Percentiles rank a stretch among this genome's conserved stretches.
Evolutionary conservation across 2,329 filamentous ascomycete species (phyloP).

Genomic region (Seiridium unicorne): DNA sequence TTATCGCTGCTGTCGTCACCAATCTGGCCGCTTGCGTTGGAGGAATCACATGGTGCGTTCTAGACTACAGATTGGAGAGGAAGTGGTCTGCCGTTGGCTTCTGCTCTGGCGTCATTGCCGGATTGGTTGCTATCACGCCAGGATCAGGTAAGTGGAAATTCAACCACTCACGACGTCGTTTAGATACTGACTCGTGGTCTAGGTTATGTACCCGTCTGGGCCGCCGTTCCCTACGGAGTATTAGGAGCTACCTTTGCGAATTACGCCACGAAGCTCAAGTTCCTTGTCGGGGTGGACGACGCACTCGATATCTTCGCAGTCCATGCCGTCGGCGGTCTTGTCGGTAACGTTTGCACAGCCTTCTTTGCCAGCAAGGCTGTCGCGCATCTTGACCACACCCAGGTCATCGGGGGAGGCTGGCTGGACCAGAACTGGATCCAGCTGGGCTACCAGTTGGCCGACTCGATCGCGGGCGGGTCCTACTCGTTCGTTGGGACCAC

Average conservation of each 20-base stretch:
- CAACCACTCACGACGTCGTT: background rate
- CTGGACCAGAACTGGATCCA: slow-evolving; percentile 82
- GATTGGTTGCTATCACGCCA: slow-evolving; percentile 84
- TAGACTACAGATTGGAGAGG: slow-evolving; percentile 84
- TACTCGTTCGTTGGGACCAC: slow-evolving; percentile 80
- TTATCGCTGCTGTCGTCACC: slow-evolving; percentile 85
- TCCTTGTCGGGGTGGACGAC: slow-evolving; percentile 76
- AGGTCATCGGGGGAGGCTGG: slow-evolving; percentile 73
- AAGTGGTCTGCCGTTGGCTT: slow-evolving; percentile 95
- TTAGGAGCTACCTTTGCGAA: slow-evolving; percentile 78
- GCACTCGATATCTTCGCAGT: slow-evolving; percentile 87
- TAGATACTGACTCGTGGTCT: background rate
- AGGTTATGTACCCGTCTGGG: slow-evolving; percentile 79
- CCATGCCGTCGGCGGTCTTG: slow-evolving; percentile 73
- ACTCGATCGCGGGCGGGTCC: slow-evolving; percentile 70
- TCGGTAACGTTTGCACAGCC: slow-evolving; percentile 76
- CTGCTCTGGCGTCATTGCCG: slow-evolving; percentile 86
- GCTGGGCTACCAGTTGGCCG: slow-evolving; percentile 79
- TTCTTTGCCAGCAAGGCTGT: slow-evolving; percentile 87
- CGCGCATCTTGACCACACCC: slow-evolving; percentile 72
- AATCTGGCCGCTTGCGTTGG: slow-evolving; percentile 82
- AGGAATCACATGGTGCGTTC: slow-evolving; percentile 83
- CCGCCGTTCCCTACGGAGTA: slow-evolving; percentile 76
- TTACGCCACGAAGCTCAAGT: slow-evolving; percentile 90
- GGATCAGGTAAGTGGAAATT: slow-evolving; percentile 61